Conservation (phyloP, 176 grass and related monocot genomes). For the Themeda triandra region DNA sequence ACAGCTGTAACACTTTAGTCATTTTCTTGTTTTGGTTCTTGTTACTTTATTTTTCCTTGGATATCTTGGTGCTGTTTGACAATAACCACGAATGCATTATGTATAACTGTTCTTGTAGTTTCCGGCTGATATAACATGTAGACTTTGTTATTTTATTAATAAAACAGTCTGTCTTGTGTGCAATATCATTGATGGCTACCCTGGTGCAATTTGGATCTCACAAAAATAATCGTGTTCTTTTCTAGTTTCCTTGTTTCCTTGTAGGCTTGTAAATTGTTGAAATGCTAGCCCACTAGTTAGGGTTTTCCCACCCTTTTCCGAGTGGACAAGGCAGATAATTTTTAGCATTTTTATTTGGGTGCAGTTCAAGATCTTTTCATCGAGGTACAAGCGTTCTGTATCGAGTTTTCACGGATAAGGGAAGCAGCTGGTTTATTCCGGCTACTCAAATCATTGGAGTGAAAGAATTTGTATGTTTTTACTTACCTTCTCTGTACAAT, state of each 20-base stretch:
- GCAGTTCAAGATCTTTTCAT: conserved; percentile 99
- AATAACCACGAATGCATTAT: neutral
- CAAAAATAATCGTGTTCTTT: neutral
- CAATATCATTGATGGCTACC: neutral
- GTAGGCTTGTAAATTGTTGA: conserved; percentile 1
- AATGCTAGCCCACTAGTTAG: neutral
- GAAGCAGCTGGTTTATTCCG: conserved; percentile 97
- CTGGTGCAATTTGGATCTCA: neutral
- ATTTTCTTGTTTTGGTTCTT: neutral
- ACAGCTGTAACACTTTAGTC: neutral
- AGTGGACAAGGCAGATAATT: conserved; percentile 8
- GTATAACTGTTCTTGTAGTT: neutral
- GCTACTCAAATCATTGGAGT: conserved; percentile 96
- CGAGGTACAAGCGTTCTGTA: conserved; percentile 98
- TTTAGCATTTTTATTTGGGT: conserved; percentile 28
- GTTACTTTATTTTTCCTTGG: neutral
- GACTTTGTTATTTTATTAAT: neutral
- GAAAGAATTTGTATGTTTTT: conserved; percentile 48
- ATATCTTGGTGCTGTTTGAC: neutral
- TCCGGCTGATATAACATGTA: neutral
- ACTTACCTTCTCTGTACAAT: conserved; percentile 33
- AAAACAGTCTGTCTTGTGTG: neutral
- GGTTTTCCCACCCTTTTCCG: neutral
- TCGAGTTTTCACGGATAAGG: conserved; percentile 98
- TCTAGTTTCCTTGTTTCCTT: neutral